Evolutionary conservation across 176 grass and related monocot genomes (phyloP).

Genomic region (Areca catechu): DNA sequence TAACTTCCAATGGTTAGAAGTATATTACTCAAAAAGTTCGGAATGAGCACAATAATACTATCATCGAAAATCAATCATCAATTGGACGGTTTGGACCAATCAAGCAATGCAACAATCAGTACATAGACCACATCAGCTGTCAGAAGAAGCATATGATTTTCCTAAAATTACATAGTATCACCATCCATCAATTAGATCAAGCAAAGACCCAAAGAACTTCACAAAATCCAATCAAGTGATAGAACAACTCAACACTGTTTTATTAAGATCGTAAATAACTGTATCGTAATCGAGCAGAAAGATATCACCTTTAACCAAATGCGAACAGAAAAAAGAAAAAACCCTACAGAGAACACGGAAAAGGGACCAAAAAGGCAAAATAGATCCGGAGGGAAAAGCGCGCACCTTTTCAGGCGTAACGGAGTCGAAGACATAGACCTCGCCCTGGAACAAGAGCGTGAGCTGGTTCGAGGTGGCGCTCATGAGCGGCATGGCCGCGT

Average conservation of each 20-base stretch:
- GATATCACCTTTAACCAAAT: too few species aligned
- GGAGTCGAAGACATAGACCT: conserved; percentile 95
- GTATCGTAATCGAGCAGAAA: too few species aligned
- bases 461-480: conserved; percentile 54
- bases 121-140: too few species aligned
- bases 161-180: neutral
- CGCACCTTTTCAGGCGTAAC: conserved; percentile 71
- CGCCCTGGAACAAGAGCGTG: conserved; percentile 90
- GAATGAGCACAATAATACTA: too few species aligned
- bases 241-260: too few species aligned
- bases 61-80: too few species aligned
- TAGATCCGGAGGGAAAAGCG: neutral
- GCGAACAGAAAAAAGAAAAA: neutral
- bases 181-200: neutral
- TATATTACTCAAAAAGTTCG: too few species aligned
- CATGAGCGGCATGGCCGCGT: conserved; percentile 31
- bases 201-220: neutral
- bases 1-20: too few species aligned
- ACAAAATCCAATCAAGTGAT: neutral
- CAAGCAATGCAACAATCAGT: too few species aligned
- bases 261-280: too few species aligned
- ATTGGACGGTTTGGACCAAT: too few species aligned
- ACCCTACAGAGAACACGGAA: neutral
- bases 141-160: neutral
- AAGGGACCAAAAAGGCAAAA: neutral